A percentile compares a stretch with the other conserved stretches of the same genome.
phyloP scores from a whole-genome alignment of 257 asterid genomes.

The Fraxinus pennsylvanica region DNA sequence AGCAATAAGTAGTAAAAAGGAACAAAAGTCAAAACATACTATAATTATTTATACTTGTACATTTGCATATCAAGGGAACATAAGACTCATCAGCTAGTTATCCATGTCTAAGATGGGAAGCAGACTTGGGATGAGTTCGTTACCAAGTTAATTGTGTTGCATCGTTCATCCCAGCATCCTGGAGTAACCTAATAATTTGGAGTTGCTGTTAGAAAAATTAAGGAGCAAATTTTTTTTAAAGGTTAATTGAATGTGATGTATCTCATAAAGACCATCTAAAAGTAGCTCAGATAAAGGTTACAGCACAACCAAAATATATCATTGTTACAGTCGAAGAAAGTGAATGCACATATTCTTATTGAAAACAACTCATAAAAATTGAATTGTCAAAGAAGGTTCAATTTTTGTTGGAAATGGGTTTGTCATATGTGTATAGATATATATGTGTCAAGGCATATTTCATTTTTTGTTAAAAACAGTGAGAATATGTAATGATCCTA shows the following conservation, averaged over 20 bases:
- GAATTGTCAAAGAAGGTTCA: not conserved
- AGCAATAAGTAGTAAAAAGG: too few relatives aligned
- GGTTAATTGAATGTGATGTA: constrained; percentile 1
- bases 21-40: too few relatives aligned
- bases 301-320: too few relatives aligned
- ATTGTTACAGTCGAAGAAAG: not conserved
- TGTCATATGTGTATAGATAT: not conserved
- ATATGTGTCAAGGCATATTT: too few relatives aligned
- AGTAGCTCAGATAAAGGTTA: not conserved
- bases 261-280: not conserved
- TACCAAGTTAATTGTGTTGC: constrained; percentile 86
- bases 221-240: not conserved
- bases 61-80: not conserved
- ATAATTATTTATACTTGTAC: too few relatives aligned
- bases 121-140: not conserved
- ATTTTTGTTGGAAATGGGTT: too few relatives aligned
- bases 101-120: not conserved
- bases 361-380: not conserved
- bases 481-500: too few relatives aligned
- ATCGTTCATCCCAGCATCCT: constrained; percentile 90
- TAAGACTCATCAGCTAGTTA: not conserved
- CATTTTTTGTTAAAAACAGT: too few relatives aligned
- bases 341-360: not conserved
- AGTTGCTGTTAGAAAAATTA: constrained; percentile 14
- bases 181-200: constrained; percentile 65